Evolutionary conservation across 306 rosid genomes (phyloP).

Genomic region (Psophocarpus tetragonolobus): DNA sequence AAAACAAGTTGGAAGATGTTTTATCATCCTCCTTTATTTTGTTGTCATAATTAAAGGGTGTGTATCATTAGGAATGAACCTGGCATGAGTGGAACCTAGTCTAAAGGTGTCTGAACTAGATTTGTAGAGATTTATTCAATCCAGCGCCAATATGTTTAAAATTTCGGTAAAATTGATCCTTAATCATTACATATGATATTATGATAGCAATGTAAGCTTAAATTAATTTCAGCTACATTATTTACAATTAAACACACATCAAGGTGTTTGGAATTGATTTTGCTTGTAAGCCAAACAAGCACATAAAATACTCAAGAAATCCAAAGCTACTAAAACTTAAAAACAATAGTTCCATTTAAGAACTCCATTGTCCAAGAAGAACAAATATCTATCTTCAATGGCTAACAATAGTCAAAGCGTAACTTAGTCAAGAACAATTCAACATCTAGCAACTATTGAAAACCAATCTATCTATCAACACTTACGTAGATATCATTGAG

Average conservation of each 20-base stretch:
- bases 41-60: background rate
- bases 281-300: background rate
- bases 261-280: background rate
- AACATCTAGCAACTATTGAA: background rate
- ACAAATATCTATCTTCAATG: background rate
- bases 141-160: background rate
- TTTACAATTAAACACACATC: background rate
- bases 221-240: background rate
- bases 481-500: constrained; percentile 96
- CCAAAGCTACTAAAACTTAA: background rate
- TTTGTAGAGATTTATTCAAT: background rate
- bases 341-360: background rate
- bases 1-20: background rate
- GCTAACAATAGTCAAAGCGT: background rate
- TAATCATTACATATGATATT: background rate
- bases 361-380: background rate
- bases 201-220: background rate
- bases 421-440: background rate
- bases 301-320: background rate
- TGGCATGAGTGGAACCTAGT: background rate
- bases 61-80: background rate
- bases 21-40: background rate
- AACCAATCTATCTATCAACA: background rate
- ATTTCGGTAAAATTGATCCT: background rate
- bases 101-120: background rate